phyloP scores from a whole-genome alignment of 768 basidiomycete species.

The Rhodotorula babjevae region DNA sequence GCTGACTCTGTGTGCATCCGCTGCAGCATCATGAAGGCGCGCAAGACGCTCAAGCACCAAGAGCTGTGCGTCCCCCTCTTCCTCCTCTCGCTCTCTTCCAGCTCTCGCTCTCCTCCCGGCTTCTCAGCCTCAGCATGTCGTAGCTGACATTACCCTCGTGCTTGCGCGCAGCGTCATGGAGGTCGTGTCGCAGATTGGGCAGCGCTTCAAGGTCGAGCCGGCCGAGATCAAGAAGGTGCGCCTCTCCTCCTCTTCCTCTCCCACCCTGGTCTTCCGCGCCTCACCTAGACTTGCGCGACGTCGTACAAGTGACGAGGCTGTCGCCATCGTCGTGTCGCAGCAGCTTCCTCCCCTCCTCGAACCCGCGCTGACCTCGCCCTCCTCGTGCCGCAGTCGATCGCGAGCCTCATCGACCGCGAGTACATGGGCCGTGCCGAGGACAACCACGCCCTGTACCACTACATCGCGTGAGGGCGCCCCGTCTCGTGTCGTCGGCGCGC shows the following conservation, averaged over 20 bases:
- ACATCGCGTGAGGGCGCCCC: conserved; percentile 59
- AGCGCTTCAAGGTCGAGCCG: conserved; percentile 79
- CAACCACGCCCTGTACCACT: conserved; percentile 67
- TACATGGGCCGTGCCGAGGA: conserved; percentile 73
- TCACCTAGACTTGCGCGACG: no score
- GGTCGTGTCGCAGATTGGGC: conserved; percentile 80
- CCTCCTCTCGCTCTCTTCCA: no score
- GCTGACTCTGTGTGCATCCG: neutral
- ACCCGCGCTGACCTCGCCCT: neutral
- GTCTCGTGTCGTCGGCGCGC: no score
- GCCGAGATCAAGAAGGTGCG: conserved; percentile 68
- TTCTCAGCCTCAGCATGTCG: no score
- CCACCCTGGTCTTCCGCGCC: no score
- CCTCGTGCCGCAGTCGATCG: conserved; percentile 50
- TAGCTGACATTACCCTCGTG: no score
- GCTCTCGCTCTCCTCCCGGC: neutral
- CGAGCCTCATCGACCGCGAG: conserved; percentile 72
- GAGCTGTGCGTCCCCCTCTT: conserved; percentile 51
- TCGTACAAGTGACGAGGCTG: no score
- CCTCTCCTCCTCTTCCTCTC: neutral
- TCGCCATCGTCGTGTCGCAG: no score
- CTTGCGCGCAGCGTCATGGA: conserved; percentile 55
- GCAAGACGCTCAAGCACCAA: conserved; percentile 75
- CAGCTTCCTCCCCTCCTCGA: no score
- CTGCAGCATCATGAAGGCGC: conserved; percentile 57